Evolutionary conservation across 768 basidiomycete genomes (phyloP).

Genomic region (Boletellus emodensis): DNA sequence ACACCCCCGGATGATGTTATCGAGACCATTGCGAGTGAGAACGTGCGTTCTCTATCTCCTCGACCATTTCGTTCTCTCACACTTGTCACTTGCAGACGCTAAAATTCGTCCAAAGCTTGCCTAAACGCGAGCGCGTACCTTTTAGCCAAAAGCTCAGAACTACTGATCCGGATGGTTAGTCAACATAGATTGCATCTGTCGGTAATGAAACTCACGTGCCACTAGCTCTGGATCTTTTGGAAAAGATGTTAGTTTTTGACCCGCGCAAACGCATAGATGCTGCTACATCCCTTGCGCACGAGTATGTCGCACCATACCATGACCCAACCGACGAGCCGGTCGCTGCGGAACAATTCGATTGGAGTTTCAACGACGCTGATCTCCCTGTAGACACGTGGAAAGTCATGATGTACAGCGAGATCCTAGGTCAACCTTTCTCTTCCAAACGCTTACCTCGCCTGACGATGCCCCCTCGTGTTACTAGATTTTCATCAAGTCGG

Average conservation of each 20-base stretch:
- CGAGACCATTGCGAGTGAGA: conserved; percentile 96
- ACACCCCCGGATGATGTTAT: conserved; percentile 99
- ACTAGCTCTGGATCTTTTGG: conserved; percentile 87
- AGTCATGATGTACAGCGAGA: conserved; percentile 99
- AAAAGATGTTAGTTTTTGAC: conserved; percentile 99
- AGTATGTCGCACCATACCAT: conserved; percentile 96
- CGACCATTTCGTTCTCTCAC: conserved; percentile 11
- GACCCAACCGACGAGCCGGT: conserved; percentile 97
- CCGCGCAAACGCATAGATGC: conserved; percentile 97
- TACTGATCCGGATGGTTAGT: conserved; percentile 77
- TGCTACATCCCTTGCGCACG: conserved; percentile 81
- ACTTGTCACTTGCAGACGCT: conserved; percentile 63
- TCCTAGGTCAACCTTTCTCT: conserved; percentile 63
- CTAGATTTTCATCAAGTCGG: conserved; percentile 81
- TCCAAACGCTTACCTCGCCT: neutral
- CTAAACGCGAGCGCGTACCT: conserved; percentile 93
- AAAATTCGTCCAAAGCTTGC: conserved; percentile 96
- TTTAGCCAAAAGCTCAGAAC: conserved; percentile 92
- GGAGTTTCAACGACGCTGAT: conserved; percentile 99
- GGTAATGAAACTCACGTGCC: conserved; percentile 2
- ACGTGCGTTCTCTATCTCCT: conserved; percentile 50
- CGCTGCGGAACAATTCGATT: conserved; percentile 93
- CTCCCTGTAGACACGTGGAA: conserved; percentile 99
- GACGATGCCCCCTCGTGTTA: neutral
- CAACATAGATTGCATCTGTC: neutral